These are phyloP conservation scores for Peronospora tabacina DNA, from an alignment of 352 stramenopile genomes.

Conservation along the genomic window DNA sequence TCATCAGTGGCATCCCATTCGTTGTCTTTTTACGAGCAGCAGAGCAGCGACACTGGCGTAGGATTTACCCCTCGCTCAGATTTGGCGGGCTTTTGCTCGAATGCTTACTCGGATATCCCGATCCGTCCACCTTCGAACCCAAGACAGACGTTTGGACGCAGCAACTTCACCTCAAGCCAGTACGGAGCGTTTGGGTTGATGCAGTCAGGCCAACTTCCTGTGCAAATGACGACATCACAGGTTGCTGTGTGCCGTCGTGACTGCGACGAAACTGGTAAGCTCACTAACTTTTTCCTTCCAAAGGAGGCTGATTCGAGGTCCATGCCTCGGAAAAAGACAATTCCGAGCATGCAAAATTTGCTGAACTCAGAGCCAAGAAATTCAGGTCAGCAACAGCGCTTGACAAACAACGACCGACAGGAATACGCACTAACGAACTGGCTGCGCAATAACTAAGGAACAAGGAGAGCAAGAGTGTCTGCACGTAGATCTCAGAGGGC, in stretches of 20 bases:
- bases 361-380: constrained; percentile 31
- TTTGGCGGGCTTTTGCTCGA: constrained; percentile 35
- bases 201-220: constrained; percentile 32
- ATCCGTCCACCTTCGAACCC: constrained; percentile 34
- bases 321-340: constrained; percentile 29
- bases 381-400: constrained; percentile 25
- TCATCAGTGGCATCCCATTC: constrained; percentile 7
- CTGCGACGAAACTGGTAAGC: constrained; percentile 69
- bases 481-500: constrained; percentile 1
- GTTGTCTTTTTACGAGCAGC: constrained; percentile 14
- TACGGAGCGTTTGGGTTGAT: constrained; percentile 58
- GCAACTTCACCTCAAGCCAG: constrained; percentile 59
- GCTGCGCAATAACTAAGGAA: constrained; percentile 44
- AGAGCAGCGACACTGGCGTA: constrained; percentile 5
- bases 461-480: not conserved
- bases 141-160: constrained; percentile 40
- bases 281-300: constrained; percentile 68
- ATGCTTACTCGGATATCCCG: constrained; percentile 59
- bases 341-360: constrained; percentile 47
- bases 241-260: constrained; percentile 45
- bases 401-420: constrained; percentile 29
- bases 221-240: constrained; percentile 29
- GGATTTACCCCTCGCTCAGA: constrained; percentile 30
- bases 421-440: constrained; percentile 62
- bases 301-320: constrained; percentile 31